phyloP scores from a whole-genome alignment of 2,329 filamentous ascomycete genomes.

The Xylariaceae sp. region DNA sequence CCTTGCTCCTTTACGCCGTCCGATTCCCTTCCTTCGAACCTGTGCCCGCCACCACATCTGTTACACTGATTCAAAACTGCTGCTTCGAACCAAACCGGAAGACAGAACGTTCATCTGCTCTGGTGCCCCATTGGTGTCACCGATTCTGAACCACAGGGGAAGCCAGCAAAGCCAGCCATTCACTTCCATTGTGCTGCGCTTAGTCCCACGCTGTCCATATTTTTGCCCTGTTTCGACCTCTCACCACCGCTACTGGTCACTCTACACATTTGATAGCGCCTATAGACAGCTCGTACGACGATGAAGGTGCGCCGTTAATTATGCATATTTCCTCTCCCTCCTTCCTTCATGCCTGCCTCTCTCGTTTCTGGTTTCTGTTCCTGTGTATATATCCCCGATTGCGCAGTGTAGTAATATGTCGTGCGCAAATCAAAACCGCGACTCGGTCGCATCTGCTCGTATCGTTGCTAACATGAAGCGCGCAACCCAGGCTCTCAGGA shows the following conservation, averaged over 20 bases:
- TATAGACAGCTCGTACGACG: conserved; percentile 38
- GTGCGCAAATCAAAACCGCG: conserved; percentile 33
- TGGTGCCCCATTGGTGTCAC: conserved; percentile 38
- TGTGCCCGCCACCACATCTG: conserved; percentile 33
- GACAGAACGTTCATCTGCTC: conserved; percentile 30
- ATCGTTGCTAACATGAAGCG: conserved; percentile 48
- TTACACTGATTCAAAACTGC: conserved; percentile 43
- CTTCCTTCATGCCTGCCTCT: conserved; percentile 10
- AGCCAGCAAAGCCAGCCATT: conserved; percentile 31
- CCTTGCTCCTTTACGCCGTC: conserved; percentile 32
- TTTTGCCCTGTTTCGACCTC: conserved; percentile 28
- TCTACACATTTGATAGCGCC: conserved; percentile 35
- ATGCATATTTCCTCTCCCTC: conserved; percentile 22
- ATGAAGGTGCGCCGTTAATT: conserved; percentile 47
- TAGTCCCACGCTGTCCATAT: conserved; percentile 28
- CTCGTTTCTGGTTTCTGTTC: conserved; percentile 24
- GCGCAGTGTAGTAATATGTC: conserved; percentile 34
- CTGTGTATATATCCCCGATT: conserved; percentile 19
- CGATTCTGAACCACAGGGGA: conserved; percentile 35
- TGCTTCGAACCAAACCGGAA: conserved; percentile 39
- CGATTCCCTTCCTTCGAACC: conserved; percentile 33
- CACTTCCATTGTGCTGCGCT: conserved; percentile 29
- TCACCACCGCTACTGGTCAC: conserved; percentile 29
- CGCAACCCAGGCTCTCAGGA: conserved; percentile 73
- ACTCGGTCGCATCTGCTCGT: conserved; percentile 33